Conservation (phyloP, 192 early-diverging fungal species). For the Entrophospora sp. region DNA sequence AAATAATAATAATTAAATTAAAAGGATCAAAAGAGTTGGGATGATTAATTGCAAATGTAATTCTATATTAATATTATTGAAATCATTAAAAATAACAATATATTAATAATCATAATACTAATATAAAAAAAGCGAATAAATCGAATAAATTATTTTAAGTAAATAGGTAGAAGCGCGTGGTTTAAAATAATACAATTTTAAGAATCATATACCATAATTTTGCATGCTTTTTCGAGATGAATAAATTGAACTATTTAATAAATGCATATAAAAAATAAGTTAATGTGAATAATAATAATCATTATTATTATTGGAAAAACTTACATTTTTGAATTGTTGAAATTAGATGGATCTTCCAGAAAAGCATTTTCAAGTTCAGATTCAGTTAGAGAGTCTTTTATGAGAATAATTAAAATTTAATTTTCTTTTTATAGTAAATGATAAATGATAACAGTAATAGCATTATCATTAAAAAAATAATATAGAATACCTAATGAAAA, state of each 20-base stretch:
- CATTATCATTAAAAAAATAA: no score
- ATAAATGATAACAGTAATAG: not conserved
- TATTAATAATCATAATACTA: no score
- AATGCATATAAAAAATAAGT: not conserved
- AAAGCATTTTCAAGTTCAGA: slow-evolving; percentile 47
- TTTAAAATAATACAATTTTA: no score
- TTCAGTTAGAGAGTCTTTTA: slow-evolving; percentile 44
- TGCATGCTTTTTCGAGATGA: slow-evolving; percentile 12
- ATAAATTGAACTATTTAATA: not conserved
- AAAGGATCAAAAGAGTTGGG: no score
- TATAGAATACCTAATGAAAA: slow-evolving; percentile 5
- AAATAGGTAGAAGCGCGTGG: no score
- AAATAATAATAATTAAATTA: no score
- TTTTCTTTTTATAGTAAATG: not conserved
- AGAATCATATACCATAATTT: no score
- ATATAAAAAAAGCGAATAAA: no score
- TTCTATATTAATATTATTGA: no score
- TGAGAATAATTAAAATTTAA: not conserved
- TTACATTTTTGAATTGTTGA: slow-evolving; percentile 46
- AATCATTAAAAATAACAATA: no score
- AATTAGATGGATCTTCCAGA: slow-evolving; percentile 33
- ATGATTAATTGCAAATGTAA: no score
- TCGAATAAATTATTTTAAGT: no score
- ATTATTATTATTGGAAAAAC: not conserved
- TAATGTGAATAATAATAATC: not conserved